A percentile compares a stretch with the other conserved stretches of the same genome.
phyloP scores from a whole-genome alignment of 2,329 filamentous ascomycete genomes.

The Alternaria alternata region DNA sequence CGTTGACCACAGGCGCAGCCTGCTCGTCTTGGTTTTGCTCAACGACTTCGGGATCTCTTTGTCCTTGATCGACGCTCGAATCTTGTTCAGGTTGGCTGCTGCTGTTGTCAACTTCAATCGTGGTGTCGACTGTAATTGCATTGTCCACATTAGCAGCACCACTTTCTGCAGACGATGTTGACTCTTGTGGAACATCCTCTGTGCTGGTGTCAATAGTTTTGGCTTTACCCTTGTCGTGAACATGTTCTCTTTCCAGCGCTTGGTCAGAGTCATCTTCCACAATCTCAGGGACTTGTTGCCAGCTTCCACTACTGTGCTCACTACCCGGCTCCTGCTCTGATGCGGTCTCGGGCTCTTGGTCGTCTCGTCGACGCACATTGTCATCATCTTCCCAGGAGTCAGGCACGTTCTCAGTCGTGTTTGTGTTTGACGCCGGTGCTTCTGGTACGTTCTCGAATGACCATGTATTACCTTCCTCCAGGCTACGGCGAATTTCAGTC shows the following conservation, averaged over 20 bases:
- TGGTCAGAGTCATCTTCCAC: constrained; percentile 39
- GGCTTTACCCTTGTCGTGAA: constrained; percentile 41
- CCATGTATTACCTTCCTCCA: constrained; percentile 55
- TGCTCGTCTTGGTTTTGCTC: constrained; percentile 6
- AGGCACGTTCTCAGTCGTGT: constrained; percentile 18
- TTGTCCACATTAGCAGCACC: constrained; percentile 12
- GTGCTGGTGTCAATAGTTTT: constrained; percentile 20
- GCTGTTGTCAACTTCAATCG: constrained; percentile 8
- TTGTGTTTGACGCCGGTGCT: constrained; percentile 6
- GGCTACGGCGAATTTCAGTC: constrained; percentile 56
- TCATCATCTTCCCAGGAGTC: constrained; percentile 42
- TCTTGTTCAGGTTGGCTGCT: constrained; percentile 12
- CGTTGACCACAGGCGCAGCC: constrained; percentile 13
- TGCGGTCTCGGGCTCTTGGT: constrained; percentile 9
- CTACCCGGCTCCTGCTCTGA: constrained; percentile 45
- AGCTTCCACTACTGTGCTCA: constrained; percentile 51
- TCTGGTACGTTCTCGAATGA: constrained; percentile 39
- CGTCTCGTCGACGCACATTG: constrained; percentile 5
- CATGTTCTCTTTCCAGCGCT: constrained; percentile 32
- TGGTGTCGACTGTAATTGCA: background rate
- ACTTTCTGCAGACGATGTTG: constrained; percentile 8
- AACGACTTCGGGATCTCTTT: constrained; percentile 2
- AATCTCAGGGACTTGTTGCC: constrained; percentile 49
- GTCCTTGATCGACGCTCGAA: constrained; percentile 2
- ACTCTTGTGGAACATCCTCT: constrained; percentile 3